Conservation (phyloP, 805 yeast species). For the Cyberlindnera euphorbiiphila region DNA sequence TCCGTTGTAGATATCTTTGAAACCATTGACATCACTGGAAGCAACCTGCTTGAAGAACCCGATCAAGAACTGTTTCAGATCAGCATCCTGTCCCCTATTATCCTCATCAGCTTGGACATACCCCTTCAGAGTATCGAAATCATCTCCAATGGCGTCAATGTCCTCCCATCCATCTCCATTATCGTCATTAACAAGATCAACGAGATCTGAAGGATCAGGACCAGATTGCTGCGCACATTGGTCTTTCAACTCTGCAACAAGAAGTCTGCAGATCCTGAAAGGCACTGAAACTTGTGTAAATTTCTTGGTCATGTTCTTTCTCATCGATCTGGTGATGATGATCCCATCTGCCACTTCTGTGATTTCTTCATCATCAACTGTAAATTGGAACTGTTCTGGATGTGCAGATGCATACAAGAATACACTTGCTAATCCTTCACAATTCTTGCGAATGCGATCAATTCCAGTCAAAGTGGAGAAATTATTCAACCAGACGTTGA, state of each 20-base stretch:
- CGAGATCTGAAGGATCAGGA: conserved; percentile 31
- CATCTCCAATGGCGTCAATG: conserved; percentile 61
- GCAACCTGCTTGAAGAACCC: conserved; percentile 46
- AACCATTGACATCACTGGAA: conserved; percentile 43
- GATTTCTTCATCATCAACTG: conserved; percentile 75
- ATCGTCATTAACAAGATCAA: conserved; percentile 62
- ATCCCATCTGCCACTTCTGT: conserved; percentile 51
- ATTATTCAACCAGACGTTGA: conserved; percentile 79
- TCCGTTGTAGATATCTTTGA: conserved; percentile 45
- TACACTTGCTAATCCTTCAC: conserved; percentile 68
- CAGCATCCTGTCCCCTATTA: conserved; percentile 8
- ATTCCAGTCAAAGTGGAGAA: conserved; percentile 76
- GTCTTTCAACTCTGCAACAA: conserved; percentile 63
- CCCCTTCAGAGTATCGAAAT: conserved; percentile 57
- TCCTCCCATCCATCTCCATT: conserved; percentile 75
- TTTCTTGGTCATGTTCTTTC: conserved; percentile 43
- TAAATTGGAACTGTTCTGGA: conserved; percentile 41
- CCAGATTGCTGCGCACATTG: conserved; percentile 36
- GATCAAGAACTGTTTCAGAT: conserved; percentile 36
- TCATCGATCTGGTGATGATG: conserved; percentile 86
- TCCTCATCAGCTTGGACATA: conserved; percentile 45
- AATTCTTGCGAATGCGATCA: conserved; percentile 59
- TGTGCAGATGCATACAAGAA: conserved; percentile 46
- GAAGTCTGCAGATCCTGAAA: conserved; percentile 66
- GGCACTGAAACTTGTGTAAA: conserved; percentile 67